phyloP scores from a whole-genome alignment of 805 yeast genomes.

The Starmerella cellae region DNA sequence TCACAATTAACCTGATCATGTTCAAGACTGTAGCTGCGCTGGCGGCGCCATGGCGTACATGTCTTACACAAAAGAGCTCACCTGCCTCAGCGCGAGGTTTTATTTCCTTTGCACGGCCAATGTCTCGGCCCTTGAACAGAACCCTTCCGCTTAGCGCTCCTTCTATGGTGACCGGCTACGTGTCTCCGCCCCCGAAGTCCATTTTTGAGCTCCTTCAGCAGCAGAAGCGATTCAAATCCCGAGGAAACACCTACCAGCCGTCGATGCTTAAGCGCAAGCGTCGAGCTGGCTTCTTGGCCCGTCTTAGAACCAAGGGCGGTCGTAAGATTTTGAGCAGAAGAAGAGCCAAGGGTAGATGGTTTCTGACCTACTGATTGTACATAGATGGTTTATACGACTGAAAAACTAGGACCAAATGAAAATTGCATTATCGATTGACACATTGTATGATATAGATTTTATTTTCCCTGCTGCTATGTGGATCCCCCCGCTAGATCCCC shows the following conservation, averaged over 20 bases:
- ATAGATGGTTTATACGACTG: not conserved
- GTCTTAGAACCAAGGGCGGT: conserved; percentile 62
- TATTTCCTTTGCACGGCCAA: conserved; percentile 15
- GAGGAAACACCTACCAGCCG: conserved; percentile 95
- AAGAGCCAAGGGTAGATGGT: conserved; percentile 87
- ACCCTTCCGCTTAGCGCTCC: not conserved
- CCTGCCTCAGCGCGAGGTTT: conserved; percentile 6
- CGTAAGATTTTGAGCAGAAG: conserved; percentile 67
- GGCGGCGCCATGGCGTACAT: not conserved
- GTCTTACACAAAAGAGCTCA: too few relatives aligned
- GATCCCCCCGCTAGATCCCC: too few relatives aligned
- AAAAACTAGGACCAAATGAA: too few relatives aligned
- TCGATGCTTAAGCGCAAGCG: conserved; percentile 81
- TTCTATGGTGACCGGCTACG: not conserved
- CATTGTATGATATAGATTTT: too few relatives aligned
- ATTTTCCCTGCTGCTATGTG: too few relatives aligned
- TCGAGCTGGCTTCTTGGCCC: conserved; percentile 75
- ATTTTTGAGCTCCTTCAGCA: conserved; percentile 10
- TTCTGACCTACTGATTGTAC: conserved; percentile 48
- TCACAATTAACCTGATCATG: too few relatives aligned
- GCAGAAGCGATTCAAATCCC: conserved; percentile 37
- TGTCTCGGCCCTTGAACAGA: conserved; percentile 10
- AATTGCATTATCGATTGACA: too few relatives aligned
- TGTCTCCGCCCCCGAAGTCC: conserved; percentile 2
- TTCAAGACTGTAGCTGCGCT: not conserved